Evolutionary conservation across 2,329 filamentous ascomycete genomes (phyloP).

Genomic region (Xylariales sp.): DNA sequence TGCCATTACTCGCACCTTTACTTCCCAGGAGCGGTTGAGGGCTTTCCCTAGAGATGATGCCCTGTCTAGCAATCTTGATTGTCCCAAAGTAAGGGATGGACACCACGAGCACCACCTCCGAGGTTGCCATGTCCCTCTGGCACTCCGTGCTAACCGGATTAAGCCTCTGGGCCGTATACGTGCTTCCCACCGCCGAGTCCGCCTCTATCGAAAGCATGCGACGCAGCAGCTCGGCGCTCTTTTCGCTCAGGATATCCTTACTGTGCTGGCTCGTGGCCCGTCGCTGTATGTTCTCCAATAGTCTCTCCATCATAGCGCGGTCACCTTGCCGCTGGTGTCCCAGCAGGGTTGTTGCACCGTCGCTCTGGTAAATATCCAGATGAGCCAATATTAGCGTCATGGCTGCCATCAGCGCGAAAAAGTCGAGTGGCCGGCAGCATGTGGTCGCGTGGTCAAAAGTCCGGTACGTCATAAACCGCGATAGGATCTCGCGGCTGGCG

Average conservation of each 20-base stretch:
- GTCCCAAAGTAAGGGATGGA: background rate
- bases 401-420: conserved; percentile 29
- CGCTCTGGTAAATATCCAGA: conserved; percentile 21
- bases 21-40: too few relatives aligned
- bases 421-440: conserved; percentile 28
- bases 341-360: background rate
- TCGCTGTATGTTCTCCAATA: background rate
- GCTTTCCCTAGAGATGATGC: background rate
- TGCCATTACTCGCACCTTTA: too few relatives aligned
- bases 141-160: too few relatives aligned
- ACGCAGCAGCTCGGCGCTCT: background rate
- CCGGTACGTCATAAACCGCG: conserved; percentile 27
- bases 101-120: background rate
- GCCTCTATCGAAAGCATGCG: background rate
- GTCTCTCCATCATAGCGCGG: background rate
- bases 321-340: background rate
- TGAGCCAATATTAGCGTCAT: conserved; percentile 32
- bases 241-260: conserved; percentile 17
- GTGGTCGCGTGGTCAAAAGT: conserved; percentile 20
- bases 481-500: conserved; percentile 29
- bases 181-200: background rate
- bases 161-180: background rate
- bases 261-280: background rate
- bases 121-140: background rate
- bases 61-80: background rate